These are phyloP conservation scores for Penicillium sp. DNA, from an alignment of 2,329 filamentous ascomycete species.

Conservation along the genomic window DNA sequence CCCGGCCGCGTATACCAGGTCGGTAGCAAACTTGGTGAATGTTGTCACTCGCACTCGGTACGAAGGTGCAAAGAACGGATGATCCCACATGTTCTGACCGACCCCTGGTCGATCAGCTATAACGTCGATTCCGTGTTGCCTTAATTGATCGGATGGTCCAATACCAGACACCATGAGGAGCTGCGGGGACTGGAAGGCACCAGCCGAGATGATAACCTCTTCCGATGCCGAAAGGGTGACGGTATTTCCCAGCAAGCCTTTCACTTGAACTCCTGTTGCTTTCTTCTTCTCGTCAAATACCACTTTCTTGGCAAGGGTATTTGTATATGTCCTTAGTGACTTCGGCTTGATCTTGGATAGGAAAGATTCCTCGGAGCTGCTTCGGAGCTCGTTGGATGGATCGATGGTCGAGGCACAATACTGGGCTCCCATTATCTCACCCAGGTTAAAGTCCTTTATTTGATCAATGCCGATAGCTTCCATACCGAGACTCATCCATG, in stretches of 20 bases:
- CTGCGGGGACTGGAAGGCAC: constrained; percentile 56
- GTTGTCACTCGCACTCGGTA: constrained; percentile 32
- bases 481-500: constrained; percentile 43
- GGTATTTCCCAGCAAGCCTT: constrained; percentile 13
- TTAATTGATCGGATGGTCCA: constrained; percentile 40
- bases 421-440: constrained; percentile 43
- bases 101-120: constrained; percentile 35
- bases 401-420: constrained; percentile 40
- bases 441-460: constrained; percentile 43
- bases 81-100: constrained; percentile 41
- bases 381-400: constrained; percentile 26
- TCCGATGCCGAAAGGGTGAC: constrained; percentile 48
- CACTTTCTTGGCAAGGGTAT: constrained; percentile 49
- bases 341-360: constrained; percentile 27
- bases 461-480: constrained; percentile 43
- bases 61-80: constrained; percentile 31
- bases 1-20: constrained; percentile 17
- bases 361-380: constrained; percentile 39
- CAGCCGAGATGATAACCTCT: constrained; percentile 54
- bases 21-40: constrained; percentile 19
- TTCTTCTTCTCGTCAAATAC: constrained; percentile 42
- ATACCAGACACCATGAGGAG: constrained; percentile 54
- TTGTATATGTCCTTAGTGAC: constrained; percentile 43
- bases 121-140: constrained; percentile 28
- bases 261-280: constrained; percentile 45